Base-by-base conservation (phyloP, 2,329 filamentous ascomycete species). In the Colletotrichum higginsianum region DNA sequence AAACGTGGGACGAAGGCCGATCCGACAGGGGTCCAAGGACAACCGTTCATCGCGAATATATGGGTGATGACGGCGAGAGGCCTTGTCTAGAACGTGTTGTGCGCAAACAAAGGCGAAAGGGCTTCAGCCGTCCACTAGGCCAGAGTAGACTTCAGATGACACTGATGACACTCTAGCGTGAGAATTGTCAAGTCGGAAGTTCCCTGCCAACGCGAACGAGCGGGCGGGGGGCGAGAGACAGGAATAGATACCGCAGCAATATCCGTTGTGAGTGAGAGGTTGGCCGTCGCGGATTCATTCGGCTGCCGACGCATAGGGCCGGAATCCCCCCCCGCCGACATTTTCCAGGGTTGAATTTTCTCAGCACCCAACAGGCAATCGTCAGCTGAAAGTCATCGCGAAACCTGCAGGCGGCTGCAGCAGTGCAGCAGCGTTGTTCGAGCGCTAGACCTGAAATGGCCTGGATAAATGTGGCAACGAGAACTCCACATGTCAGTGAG, bases 61-160 rank as follows among this genome's bases (percentile, higher is more conserved):
- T 18, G 46, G 30, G 30, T 35, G 30, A 35, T 52, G 15, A 23
- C 18, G 35, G 38, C 35, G 15, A n/a, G 13, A 49, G n/a, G 18
- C 35, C 26, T 50, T 8, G 2, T 8, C 30, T 26, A 21, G 21
- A 23, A 50, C 12, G 30, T 21, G 18, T 46, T 35, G 23, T 21
- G 12, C 30, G n/a, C 8, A 11, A 35, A 47, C 23, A 13, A 21
- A 55, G 21, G 38, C 12, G 11, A 18, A 16, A 30, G 9, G 18
- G 21, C 38, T 18, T 49, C 42, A 21, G 30, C 53, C 50, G 26
- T 60, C 38, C 38, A 42, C 23, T 26, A 38, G 30, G 30, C 42
- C 30, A 60, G 62, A 21, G 23, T 23, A 4, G 35, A 64, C 40
- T 62, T 60, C 16, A 40, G 58, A 68, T 71, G 68, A 62, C 58